Conservation (phyloP, 2,329 filamentous ascomycete genomes). For the Magnaporthiopsis incrustans region DNA sequence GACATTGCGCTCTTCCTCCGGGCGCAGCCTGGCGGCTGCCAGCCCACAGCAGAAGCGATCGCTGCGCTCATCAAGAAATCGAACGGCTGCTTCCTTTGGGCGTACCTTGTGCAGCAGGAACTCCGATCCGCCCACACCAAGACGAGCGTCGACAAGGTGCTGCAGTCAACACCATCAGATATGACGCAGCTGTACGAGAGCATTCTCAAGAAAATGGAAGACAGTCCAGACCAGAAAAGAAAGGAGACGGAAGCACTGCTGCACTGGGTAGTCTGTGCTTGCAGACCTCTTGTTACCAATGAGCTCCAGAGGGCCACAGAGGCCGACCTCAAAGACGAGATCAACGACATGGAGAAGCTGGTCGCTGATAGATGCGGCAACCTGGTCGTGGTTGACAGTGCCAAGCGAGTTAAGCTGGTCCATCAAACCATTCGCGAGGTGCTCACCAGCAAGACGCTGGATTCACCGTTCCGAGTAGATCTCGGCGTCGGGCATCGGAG, state of each 20-base stretch:
- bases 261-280: slow-evolving; percentile 19
- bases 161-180: slow-evolving; percentile 18
- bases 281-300: slow-evolving; percentile 16
- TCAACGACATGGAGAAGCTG: too few relatives aligned
- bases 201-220: slow-evolving; percentile 18
- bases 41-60: slow-evolving; percentile 12
- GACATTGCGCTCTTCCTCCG: slow-evolving; percentile 19
- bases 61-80: slow-evolving; percentile 15
- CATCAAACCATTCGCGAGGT: too few relatives aligned
- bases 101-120: slow-evolving; percentile 18
- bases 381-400: too few relatives aligned
- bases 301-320: slow-evolving; percentile 20
- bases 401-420: too few relatives aligned
- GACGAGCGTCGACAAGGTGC: slow-evolving; percentile 16
- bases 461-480: too few relatives aligned
- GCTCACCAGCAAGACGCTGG: too few relatives aligned
- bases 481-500: too few relatives aligned
- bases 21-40: slow-evolving; percentile 9
- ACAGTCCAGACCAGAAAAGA: slow-evolving; percentile 16
- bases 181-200: slow-evolving; percentile 21
- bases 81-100: slow-evolving; percentile 23
- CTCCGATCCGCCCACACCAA: slow-evolving; percentile 19
- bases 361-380: too few relatives aligned
- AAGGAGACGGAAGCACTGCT: slow-evolving; percentile 18
- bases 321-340: slow-evolving; percentile 15